Conservation (phyloP, 495 filamentous ascomycete genomes). For the Immersiella caudata region DNA sequence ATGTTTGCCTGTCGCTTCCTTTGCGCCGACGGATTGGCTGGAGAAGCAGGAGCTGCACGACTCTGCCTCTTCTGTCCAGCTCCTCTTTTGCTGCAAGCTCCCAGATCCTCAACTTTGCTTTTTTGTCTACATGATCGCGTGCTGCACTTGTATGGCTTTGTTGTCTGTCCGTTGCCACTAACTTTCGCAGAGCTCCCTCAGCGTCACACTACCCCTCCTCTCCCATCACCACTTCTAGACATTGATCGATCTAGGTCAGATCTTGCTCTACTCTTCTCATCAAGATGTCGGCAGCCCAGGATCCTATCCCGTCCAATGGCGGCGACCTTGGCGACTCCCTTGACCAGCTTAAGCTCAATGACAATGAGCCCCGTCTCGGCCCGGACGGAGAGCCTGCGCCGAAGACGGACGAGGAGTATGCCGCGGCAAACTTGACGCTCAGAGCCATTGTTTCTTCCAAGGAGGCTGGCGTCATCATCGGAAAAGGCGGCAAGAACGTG, state of each 20-base stretch:
- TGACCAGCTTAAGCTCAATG: conserved; percentile 50
- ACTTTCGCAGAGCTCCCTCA: neutral
- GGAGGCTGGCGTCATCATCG: conserved; percentile 97
- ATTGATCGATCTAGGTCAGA: neutral
- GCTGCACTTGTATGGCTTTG: neutral
- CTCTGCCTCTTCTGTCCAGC: neutral
- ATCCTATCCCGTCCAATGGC: conserved; percentile 44
- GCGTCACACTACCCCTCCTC: conserved; percentile 7
- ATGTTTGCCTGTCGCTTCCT: conserved; percentile 23
- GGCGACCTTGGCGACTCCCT: conserved; percentile 54
- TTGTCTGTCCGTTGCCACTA: neutral
- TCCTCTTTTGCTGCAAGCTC: conserved; percentile 4
- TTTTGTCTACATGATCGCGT: conserved; percentile 10
- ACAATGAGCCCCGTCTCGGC: conserved; percentile 60
- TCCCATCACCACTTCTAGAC: neutral
- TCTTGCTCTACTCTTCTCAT: neutral
- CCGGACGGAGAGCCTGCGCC: conserved; percentile 71
- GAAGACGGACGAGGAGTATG: conserved; percentile 95
- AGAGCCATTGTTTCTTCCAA: conserved; percentile 98
- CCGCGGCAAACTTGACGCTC: conserved; percentile 83
- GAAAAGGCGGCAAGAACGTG: conserved; percentile 97
- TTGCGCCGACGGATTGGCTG: conserved; percentile 15
- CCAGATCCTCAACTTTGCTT: neutral
- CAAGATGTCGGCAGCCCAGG: conserved; percentile 55
- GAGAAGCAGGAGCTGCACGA: conserved; percentile 15